Conservation (phyloP, 306 rosid genomes). For the Vigna nakashimae region DNA sequence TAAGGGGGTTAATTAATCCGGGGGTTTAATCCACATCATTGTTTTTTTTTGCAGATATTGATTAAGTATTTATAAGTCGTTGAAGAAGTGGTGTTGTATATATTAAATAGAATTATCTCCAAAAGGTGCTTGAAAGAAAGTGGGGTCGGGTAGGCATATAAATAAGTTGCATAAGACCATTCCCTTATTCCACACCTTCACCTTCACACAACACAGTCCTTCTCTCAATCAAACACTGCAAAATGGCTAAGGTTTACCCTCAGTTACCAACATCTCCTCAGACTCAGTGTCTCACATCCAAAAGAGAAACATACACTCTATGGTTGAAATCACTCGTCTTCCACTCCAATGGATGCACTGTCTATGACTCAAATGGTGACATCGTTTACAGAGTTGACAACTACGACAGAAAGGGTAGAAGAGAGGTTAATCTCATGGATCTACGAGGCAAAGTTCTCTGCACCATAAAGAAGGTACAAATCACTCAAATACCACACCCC, state of each 20-base stretch:
- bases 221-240: background rate
- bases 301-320: conserved; percentile 69
- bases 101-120: conserved; percentile 20
- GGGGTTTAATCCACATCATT: conserved; percentile 18
- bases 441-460: conserved; percentile 66
- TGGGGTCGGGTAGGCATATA: conserved; percentile 37
- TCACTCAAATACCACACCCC: background rate
- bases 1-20: background rate
- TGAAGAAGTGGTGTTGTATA: conserved; percentile 35
- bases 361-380: conserved; percentile 70
- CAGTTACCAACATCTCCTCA: conserved; percentile 33
- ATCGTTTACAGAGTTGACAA: conserved; percentile 85
- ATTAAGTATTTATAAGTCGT: background rate
- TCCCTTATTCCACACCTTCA: conserved; percentile 7
- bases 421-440: conserved; percentile 90
- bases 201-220: background rate
- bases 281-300: conserved; percentile 3
- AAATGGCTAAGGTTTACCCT: conserved; percentile 59
- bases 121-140: conserved; percentile 35
- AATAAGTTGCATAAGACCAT: conserved; percentile 31
- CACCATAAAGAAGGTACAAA: conserved; percentile 64
- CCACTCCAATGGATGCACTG: conserved; percentile 89
- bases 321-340: conserved; percentile 94
- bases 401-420: conserved; percentile 69
- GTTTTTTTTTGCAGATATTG: background rate